Conservation (phyloP, 352 stramenopile genomes). For the Sclerospora graminicola region DNA sequence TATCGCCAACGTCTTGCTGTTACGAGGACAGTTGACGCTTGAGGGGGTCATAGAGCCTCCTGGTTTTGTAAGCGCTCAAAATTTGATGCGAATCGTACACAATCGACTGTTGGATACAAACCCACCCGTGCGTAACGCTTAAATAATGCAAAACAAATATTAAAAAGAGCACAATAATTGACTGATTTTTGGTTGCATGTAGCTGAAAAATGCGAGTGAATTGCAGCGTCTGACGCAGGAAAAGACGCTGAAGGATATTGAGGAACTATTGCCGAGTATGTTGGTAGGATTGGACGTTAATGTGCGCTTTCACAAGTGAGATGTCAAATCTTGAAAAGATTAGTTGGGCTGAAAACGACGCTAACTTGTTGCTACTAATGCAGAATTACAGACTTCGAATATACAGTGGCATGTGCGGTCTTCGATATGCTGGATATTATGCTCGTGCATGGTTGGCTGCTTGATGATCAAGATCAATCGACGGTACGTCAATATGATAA, state of each 20-base stretch:
- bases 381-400: slow-evolving; percentile 90
- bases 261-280: slow-evolving; percentile 88
- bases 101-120: slow-evolving; percentile 82
- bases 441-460: slow-evolving; percentile 96
- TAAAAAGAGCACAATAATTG: background rate
- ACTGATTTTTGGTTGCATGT: background rate
- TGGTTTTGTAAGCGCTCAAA: slow-evolving; percentile 77
- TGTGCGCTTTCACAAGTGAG: slow-evolving; percentile 90
- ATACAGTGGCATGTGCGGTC: slow-evolving; percentile 88
- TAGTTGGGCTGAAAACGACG: background rate
- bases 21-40: slow-evolving; percentile 85
- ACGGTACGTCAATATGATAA: slow-evolving; percentile 35
- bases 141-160: background rate
- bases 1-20: slow-evolving; percentile 92
- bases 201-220: slow-evolving; percentile 40
- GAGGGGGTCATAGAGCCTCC: slow-evolving; percentile 36
- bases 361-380: background rate
- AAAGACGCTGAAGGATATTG: slow-evolving; percentile 85
- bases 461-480: slow-evolving; percentile 86
- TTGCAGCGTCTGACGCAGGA: slow-evolving; percentile 60
- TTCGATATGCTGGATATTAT: slow-evolving; percentile 95
- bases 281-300: slow-evolving; percentile 97
- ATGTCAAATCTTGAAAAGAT: background rate
- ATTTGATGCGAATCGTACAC: slow-evolving; percentile 89
- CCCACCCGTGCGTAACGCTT: slow-evolving; percentile 26